These are phyloP conservation scores for Dryadomyces quercivorus DNA, from an alignment of 2,329 filamentous ascomycete species.

Conservation along the genomic window DNA sequence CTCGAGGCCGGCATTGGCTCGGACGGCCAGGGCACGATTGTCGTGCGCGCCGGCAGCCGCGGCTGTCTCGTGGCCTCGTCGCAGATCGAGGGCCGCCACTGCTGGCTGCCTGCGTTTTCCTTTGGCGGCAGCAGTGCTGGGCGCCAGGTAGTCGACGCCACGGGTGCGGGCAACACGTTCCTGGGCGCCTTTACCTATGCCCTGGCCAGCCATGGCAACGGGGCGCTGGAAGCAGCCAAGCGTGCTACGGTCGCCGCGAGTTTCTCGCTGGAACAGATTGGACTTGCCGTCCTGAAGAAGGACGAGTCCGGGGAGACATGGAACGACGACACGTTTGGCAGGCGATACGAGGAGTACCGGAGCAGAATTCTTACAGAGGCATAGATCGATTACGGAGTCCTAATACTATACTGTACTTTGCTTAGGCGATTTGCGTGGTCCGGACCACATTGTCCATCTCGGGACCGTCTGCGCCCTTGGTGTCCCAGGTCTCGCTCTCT, in stretches of 20 bases:
- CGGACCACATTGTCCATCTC: neutral
- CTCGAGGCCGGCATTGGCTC: neutral
- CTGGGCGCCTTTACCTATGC: conserved; percentile 1
- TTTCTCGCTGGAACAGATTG: conserved; percentile 4
- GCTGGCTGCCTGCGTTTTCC: conserved; percentile 2
- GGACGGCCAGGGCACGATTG: neutral
- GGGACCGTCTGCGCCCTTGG: neutral
- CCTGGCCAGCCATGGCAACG: neutral
- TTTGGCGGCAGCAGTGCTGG: neutral
- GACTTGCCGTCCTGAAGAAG: neutral
- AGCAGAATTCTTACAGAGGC: neutral
- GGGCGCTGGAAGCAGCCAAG: neutral
- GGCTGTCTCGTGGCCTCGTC: conserved; percentile 2
- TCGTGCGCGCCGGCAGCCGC: neutral
- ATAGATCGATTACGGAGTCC: neutral
- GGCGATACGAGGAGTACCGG: neutral
- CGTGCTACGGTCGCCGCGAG: conserved; percentile 1
- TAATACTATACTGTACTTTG: neutral
- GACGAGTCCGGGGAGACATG: neutral
- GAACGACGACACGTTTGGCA: neutral
- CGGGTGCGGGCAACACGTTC: conserved; percentile 8
- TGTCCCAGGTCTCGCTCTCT: neutral
- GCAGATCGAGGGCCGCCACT: neutral
- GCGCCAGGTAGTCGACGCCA: neutral
- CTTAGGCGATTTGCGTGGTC: neutral